Percentiles rank a stretch among this genome's conserved stretches.
Conservation (phyloP, 148 eudicot genomes). For the Rhododendron ovatum region DNA sequence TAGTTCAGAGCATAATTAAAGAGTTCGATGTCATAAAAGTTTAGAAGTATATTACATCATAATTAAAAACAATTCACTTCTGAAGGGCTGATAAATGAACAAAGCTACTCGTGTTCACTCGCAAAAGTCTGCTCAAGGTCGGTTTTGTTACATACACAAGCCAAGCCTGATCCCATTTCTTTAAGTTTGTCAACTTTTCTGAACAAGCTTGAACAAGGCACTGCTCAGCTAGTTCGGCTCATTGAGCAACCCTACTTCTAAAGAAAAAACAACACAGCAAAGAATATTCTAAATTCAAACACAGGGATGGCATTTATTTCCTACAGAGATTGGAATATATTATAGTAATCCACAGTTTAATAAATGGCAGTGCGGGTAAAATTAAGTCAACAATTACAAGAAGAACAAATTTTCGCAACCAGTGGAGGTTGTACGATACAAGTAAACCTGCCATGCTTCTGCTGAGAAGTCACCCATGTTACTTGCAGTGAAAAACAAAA, state of each 20-base stretch:
- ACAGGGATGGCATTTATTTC: not conserved
- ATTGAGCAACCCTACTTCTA: not conserved
- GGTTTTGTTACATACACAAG: not conserved
- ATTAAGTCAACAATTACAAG: not conserved
- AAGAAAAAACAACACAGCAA: not conserved
- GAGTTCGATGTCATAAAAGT: not conserved
- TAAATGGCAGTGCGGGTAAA: not conserved
- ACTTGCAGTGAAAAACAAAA: constrained; percentile 3
- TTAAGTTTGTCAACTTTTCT: not conserved
- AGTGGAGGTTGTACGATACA: constrained; percentile 5
- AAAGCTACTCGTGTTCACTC: not conserved
- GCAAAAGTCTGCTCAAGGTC: not conserved
- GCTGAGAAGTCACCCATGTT: not conserved
- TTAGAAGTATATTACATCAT: not conserved
- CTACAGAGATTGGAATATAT: not conserved
- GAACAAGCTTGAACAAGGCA: not conserved
- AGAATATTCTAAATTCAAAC: not conserved
- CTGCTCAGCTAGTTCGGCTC: not conserved
- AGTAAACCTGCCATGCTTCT: not conserved
- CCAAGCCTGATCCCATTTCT: not conserved
- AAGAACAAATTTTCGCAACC: not conserved
- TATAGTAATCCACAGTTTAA: not conserved
- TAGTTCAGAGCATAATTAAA: not conserved
- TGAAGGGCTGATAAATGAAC: not conserved
- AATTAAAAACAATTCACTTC: not conserved